Conservation (phyloP, 805 yeast genomes). For the Yarrowia alimentaria region DNA sequence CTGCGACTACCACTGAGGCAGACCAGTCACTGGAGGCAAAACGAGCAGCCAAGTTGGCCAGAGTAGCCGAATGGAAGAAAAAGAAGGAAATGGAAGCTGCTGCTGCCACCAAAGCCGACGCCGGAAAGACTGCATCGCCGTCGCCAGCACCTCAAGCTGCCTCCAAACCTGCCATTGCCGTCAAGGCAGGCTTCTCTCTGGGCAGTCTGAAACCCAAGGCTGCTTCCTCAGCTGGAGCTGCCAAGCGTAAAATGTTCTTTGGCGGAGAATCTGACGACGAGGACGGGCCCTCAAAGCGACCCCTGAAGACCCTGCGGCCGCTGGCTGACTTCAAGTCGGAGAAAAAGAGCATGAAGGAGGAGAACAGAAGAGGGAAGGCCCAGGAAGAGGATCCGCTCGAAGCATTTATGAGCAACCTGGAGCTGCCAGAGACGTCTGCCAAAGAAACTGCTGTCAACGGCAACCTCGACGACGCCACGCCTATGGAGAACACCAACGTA, state of each 20-base stretch:
- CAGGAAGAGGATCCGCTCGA: slow-evolving; percentile 47
- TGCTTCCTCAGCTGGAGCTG: no score
- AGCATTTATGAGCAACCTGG: slow-evolving; percentile 43
- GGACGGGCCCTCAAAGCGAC: slow-evolving; percentile 5
- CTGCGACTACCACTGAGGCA: not conserved
- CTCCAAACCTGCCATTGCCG: no score
- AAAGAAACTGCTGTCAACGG: no score
- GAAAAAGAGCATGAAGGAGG: slow-evolving; percentile 18
- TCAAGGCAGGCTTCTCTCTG: no score
- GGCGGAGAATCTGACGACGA: slow-evolving; percentile 7
- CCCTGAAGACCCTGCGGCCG: slow-evolving; percentile 3
- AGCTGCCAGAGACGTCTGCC: slow-evolving; percentile 24
- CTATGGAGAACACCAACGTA: slow-evolving; percentile 27
- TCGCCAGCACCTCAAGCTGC: no score
- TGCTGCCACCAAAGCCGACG: no score
- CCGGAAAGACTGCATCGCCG: no score
- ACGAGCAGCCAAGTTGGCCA: slow-evolving; percentile 49
- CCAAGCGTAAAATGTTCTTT: slow-evolving; percentile 4
- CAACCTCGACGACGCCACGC: slow-evolving; percentile 28
- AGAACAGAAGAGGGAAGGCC: not conserved
- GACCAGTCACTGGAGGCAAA: slow-evolving; percentile 39
- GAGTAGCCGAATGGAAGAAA: slow-evolving; percentile 59
- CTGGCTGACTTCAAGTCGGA: not conserved
- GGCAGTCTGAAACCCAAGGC: no score
- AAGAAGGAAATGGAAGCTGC: slow-evolving; percentile 47